Conservation (phyloP, 176 grass and related monocot species). For the Carex myosuroides region DNA sequence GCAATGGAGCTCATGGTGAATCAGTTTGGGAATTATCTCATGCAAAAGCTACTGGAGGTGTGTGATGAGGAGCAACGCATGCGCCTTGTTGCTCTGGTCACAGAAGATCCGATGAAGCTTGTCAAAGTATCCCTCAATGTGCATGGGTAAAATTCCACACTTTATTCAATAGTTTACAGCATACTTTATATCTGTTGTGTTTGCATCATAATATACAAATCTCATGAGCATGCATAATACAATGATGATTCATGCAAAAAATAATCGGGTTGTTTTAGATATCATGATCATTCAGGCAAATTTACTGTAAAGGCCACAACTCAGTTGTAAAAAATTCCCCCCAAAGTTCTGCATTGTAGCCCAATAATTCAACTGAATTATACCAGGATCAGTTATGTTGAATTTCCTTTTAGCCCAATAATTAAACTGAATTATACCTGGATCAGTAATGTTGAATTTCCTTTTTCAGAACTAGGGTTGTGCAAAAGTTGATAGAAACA, state of each 20-base stretch:
- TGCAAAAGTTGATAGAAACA: slow-evolving; percentile 92
- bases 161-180: slow-evolving; percentile 5
- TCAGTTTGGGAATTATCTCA: slow-evolving; percentile 75
- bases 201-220: background rate
- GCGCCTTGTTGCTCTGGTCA: slow-evolving; percentile 41
- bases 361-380: background rate
- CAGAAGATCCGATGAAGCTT: slow-evolving; percentile 39
- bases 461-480: slow-evolving; percentile 68
- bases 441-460: slow-evolving; percentile 14
- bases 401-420: slow-evolving; percentile 20
- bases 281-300: background rate
- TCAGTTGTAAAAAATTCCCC: background rate
- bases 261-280: slow-evolving; percentile 7
- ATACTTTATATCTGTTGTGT: background rate
- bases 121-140: slow-evolving; percentile 55
- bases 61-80: slow-evolving; percentile 69
- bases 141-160: slow-evolving; percentile 58
- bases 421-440: background rate
- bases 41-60: slow-evolving; percentile 70
- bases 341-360: background rate
- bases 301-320: background rate
- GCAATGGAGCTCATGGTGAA: slow-evolving; percentile 58
- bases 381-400: background rate
- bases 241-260: background rate
- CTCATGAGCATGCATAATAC: background rate